Evolutionary conservation across 2,329 filamentous ascomycete genomes (phyloP).

Genomic region (Fusarium austroafricanum): DNA sequence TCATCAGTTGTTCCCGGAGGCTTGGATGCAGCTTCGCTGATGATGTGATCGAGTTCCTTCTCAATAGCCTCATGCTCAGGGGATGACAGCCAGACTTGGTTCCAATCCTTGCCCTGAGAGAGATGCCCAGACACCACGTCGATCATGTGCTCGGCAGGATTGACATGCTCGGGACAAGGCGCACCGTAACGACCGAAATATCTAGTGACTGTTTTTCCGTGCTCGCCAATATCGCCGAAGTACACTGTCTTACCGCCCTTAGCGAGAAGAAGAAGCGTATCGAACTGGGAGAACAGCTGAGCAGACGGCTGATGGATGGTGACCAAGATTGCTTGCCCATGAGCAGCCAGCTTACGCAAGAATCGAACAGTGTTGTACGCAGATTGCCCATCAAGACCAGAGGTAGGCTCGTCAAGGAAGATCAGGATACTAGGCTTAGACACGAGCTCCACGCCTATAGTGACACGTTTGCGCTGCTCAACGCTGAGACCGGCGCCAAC

Average conservation of each 20-base stretch:
- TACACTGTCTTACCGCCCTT: conserved; percentile 74
- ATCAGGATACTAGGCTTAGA: conserved; percentile 70
- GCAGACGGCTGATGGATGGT: conserved; percentile 79
- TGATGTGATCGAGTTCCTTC: conserved; percentile 72
- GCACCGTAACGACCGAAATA: conserved; percentile 77
- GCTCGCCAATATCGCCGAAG: conserved; percentile 72
- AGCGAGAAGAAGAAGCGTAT: conserved; percentile 72
- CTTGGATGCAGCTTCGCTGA: conserved; percentile 63
- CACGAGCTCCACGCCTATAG: conserved; percentile 71
- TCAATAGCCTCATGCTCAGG: conserved; percentile 67
- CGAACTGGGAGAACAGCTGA: conserved; percentile 74
- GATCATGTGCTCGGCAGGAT: conserved; percentile 83
- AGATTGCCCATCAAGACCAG: conserved; percentile 75
- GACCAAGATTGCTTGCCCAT: conserved; percentile 74
- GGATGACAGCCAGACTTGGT: conserved; percentile 76
- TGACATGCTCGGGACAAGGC: conserved; percentile 69
- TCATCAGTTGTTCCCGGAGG: conserved; percentile 56
- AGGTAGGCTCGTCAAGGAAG: conserved; percentile 73
- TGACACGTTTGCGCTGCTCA: conserved; percentile 66
- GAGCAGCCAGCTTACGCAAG: conserved; percentile 72
- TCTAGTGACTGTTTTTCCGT: conserved; percentile 63
- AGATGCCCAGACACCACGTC: conserved; percentile 64
- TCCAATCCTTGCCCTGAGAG: conserved; percentile 68
- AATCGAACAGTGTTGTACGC: conserved; percentile 75
- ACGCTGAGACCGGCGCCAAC: conserved; percentile 65